Evolutionary conservation across 805 yeast species (phyloP), one percentile per base, ranked within the genome.

Genomic region (Sugiyamaella lignohabitans): DNA sequence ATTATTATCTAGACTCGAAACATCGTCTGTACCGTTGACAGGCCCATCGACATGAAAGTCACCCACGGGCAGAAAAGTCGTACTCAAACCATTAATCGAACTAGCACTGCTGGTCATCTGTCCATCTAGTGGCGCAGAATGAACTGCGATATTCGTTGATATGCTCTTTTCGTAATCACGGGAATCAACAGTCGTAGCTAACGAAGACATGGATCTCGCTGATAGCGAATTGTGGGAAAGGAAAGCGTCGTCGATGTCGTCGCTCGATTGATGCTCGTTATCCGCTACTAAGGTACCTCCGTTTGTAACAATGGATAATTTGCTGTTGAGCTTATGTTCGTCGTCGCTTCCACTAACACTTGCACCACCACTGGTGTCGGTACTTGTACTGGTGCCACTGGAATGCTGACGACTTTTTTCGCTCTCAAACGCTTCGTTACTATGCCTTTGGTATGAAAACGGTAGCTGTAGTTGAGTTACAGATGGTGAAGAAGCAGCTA

Each of bases 111-210:
- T 27, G 14, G 11, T 27, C 32, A 27, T 27, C 14, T 27, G 32
- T 27, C 32, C 14, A 27, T 14, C 32, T 14, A 8, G 8, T 8
- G 14, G 14, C 32, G 8, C 32, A n/a, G n/a, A n/a, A n/a, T 27
- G 11, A 8, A 27, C 32, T 14, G 14, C 32, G 11, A 27, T 14
- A 27, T 27, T 27, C 32, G 32, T 8, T 27, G 14, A 27, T n/a
- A n/a, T n/a, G 8, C 32, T 14, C 32, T 27, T 27, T 27, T 27
- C 32, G 14, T 27, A 27, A 27, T 27, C 32, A 30, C 29, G 23
- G 23, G 55, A 50, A 38, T 50, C 49, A 17, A 52, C 55, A 19
- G 53, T 51, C 18, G 55, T 52, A 23, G 55, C 55, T 44, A 52
- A 45, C 27, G 53, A 50, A 20, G 55, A 49, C 55, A 52, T 52